Evolutionary conservation across 352 stramenopile species (phyloP), one percentile per base, ranked within the genome.

Genomic region (Globisporangium barbulae): DNA sequence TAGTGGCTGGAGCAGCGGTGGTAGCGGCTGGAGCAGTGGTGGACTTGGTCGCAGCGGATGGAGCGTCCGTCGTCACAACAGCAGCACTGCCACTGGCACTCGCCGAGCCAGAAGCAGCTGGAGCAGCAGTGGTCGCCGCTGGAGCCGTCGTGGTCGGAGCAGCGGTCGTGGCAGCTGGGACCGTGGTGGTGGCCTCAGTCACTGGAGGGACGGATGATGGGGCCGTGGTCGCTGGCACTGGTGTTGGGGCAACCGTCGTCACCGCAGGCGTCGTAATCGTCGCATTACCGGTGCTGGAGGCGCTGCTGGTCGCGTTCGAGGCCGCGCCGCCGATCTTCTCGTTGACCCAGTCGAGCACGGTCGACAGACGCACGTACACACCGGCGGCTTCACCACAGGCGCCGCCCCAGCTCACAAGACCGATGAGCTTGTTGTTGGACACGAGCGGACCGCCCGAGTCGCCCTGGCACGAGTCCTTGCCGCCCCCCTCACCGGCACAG

Each of bases 331-430:
- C 66, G 12, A 85, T 72, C 50, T 84, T 74, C 55, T 77, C 65
- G 42, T 86, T 81, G 50, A 90, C 81, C 47, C 78, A 90, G 69
- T 83, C 76, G 0, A 78, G 63, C 52, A 88, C 69, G 56, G 65
- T 78, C 2, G 79, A 72, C 8, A 88, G 64, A 25, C 82, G 78
- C 13, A 72, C 69, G 70, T 89, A 91, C 50, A 91, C 79, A 22
- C 80, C 82, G 0, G 82, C 61, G 8, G 73, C 76, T 21, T 73
- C 68, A 25, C 79, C 82, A 59, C 82, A 89, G 2, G 70, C 73
- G 52, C 75, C 78, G 21, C 78, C 79, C 82, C 79, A 91, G 69
- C 78, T 89, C 12, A 91, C 82, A n/a, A 91, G 59, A 9, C 82
- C 82, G 25, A 91, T 56, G 17, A 88, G 67, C 54, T 73, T 76